Evolutionary conservation across 2,329 filamentous ascomycete species (phyloP), one percentile per base, ranked within the genome.

Genomic region (Berkeleyomyces basicola): DNA sequence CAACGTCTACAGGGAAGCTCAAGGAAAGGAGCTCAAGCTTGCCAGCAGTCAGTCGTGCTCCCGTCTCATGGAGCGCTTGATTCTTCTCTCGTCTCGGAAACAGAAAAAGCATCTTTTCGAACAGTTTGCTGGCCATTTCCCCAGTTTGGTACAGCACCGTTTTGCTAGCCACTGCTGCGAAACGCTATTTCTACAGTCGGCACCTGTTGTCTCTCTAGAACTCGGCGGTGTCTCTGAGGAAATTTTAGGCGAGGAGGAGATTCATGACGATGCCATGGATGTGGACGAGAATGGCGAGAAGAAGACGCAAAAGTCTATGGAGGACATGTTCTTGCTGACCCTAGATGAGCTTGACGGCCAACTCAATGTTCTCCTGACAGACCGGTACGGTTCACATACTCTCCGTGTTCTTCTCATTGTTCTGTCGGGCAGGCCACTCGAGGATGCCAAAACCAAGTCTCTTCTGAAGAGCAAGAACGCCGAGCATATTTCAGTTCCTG

Each of bases 131-230:
- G 85, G 87, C 42, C 88, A 97, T 73, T 95, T 97, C 73, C 77
- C 92, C 64, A 86, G 91, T 68, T 81, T 99, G 37, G 85, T 96
- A 60, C 91, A 95, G 71, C 93, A 99, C 74, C 87, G 93, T 16
- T 99, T 99, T 70, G 93, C 93, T 4, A 95, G 91, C 65, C 93
- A 99, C 76, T 97, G 92, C 74, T 96, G 91, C 72, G 93, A 99
- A 75, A 89, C 89, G 36, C 79, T 99, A 40, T 97, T 99, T 72
- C 78, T 91, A 58, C 83, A 88, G 67, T 87, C 88, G 1, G 91
- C 91, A 0, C 86, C 88, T 0, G 75, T 87, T 9, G 87, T 96
- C 44, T 87, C 86, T 11, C 78, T 85, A 65, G 91, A 96, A 73
- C 74, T 88, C 72, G 79, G 71, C 67, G 80, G 71, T 53, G 76